Percentiles rank a stretch among this genome's conserved stretches.
Evolutionary conservation across 129 eudicot genomes (phyloP).

Genomic region (sunflower (Helianthus annuus)): DNA sequence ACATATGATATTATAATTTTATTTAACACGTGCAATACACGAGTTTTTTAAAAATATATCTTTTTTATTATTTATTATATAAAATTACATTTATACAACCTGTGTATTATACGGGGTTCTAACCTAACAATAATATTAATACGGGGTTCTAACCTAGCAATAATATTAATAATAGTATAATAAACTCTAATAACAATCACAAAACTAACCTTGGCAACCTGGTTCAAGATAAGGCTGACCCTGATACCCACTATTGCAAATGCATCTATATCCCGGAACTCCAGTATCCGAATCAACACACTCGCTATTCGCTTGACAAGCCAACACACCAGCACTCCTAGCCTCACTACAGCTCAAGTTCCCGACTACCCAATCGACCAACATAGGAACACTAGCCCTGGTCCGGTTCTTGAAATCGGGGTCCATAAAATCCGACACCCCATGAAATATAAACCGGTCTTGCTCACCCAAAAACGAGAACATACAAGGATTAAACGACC

Average conservation of each 20-base stretch:
- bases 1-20: too few relatives aligned
- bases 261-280: neutral
- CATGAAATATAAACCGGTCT: neutral
- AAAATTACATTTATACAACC: too few relatives aligned
- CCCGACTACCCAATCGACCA: neutral
- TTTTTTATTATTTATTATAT: too few relatives aligned
- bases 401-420: neutral
- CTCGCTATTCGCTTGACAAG: neutral
- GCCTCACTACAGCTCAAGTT: neutral
- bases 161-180: too few relatives aligned
- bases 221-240: neutral
- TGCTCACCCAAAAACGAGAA: neutral
- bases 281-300: neutral
- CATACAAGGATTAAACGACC: neutral
- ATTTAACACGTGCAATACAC: too few relatives aligned
- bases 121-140: too few relatives aligned
- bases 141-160: too few relatives aligned
- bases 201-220: neutral
- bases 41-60: too few relatives aligned
- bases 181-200: too few relatives aligned
- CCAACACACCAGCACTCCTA: neutral
- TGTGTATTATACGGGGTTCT: too few relatives aligned
- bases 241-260: neutral
- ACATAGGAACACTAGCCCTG: neutral
- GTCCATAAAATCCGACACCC: neutral